Conservation (phyloP, 179 eudicot genomes). For the Beta lomatogona region DNA sequence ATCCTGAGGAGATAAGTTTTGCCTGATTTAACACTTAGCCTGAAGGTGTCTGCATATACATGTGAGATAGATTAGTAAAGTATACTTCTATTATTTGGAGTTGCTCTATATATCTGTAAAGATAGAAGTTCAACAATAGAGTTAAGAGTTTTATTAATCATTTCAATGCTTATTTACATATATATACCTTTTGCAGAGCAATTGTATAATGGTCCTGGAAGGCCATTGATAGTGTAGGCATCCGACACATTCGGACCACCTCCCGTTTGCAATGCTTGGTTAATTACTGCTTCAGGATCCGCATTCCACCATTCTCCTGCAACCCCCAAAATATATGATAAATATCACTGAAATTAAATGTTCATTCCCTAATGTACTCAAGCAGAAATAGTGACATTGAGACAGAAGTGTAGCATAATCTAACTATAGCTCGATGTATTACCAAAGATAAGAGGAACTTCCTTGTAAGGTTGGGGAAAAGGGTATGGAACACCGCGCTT, state of each 20-base stretch:
- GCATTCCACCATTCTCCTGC: conserved; percentile 47
- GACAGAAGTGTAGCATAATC: not conserved
- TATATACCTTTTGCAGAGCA: conserved; percentile 56
- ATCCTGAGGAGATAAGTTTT: conserved; percentile 35
- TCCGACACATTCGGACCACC: conserved; percentile 40
- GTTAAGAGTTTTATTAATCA: too few relatives aligned
- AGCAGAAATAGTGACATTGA: too few relatives aligned
- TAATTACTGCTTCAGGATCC: conserved; percentile 47
- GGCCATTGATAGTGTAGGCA: conserved; percentile 61
- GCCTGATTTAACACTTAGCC: conserved; percentile 40
- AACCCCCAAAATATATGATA: not conserved
- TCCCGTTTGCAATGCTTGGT: conserved; percentile 49
- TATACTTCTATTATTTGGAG: too few relatives aligned
- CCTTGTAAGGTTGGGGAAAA: conserved; percentile 30
- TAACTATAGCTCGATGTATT: conserved; percentile 4
- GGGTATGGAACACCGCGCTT: conserved; percentile 57
- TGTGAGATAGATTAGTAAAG: not conserved
- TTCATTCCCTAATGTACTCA: too few relatives aligned
- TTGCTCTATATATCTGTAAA: too few relatives aligned
- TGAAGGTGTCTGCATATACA: conserved; percentile 46
- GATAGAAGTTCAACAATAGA: too few relatives aligned
- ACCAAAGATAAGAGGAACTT: conserved; percentile 60
- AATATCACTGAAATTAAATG: too few relatives aligned
- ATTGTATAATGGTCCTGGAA: conserved; percentile 53
- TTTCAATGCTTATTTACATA: not conserved